Evolutionary conservation across 2,329 filamentous ascomycete genomes (phyloP).

Genomic region (Xylaria arbuscula): DNA sequence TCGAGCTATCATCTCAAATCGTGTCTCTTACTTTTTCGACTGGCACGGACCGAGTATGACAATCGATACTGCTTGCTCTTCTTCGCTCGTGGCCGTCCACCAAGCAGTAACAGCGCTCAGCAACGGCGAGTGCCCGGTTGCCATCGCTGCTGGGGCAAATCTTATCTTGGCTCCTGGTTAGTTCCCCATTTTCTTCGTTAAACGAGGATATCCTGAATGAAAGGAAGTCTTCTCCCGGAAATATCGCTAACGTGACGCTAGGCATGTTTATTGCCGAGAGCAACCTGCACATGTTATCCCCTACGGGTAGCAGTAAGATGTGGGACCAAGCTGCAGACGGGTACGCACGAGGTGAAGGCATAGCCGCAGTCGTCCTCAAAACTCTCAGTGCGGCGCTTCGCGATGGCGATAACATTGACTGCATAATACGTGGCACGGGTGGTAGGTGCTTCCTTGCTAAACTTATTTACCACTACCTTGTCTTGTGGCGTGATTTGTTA

Average conservation of each 20-base stretch:
- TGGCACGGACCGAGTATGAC: constrained; percentile 22
- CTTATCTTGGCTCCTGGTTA: too few relatives aligned
- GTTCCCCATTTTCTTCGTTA: too few relatives aligned
- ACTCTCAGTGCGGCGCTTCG: constrained; percentile 15
- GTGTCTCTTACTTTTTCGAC: constrained; percentile 30
- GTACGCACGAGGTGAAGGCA: constrained; percentile 24
- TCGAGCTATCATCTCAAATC: too few relatives aligned
- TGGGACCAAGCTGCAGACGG: constrained; percentile 12
- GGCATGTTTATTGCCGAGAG: too few relatives aligned
- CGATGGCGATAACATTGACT: constrained; percentile 24
- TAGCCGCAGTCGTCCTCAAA: constrained; percentile 26
- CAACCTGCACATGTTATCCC: too few relatives aligned
- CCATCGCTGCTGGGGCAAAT: too few relatives aligned
- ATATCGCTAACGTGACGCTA: too few relatives aligned
- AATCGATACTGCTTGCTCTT: constrained; percentile 32
- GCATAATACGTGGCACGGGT: too few relatives aligned
- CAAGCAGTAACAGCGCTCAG: constrained; percentile 21
- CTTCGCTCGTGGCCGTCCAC: constrained; percentile 25
- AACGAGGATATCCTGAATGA: constrained; percentile 13
- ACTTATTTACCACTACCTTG: neutral
- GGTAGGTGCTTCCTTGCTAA: neutral
- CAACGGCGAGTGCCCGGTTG: constrained; percentile 5
- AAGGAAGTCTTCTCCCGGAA: too few relatives aligned
- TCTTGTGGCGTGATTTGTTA: neutral
- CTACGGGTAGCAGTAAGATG: too few relatives aligned